Percentiles rank a stretch among this genome's conserved stretches.
Evolutionary conservation across 129 eudicot species (phyloP).

Genomic region (Arctium lappa): DNA sequence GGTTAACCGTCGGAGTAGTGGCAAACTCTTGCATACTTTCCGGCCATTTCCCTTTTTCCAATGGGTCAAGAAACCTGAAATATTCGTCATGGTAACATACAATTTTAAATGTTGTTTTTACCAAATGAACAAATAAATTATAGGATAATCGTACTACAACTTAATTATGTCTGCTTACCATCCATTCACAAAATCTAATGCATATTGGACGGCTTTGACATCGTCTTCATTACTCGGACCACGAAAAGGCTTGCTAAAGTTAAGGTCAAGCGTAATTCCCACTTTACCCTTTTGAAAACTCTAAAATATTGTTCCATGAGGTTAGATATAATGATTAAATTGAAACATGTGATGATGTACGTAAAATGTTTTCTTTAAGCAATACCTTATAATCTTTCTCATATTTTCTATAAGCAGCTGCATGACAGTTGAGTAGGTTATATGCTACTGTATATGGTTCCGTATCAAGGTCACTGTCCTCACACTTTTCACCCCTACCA

Average conservation of each 20-base stretch:
- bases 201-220: constrained; percentile 17
- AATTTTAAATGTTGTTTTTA: neutral
- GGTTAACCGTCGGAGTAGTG: constrained; percentile 17
- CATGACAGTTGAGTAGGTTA: constrained; percentile 48
- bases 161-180: constrained; percentile 13
- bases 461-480: constrained; percentile 21
- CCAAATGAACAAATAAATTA: neutral
- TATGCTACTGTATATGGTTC: constrained; percentile 47
- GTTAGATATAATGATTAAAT: neutral
- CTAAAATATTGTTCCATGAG: neutral
- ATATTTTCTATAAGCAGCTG: constrained; percentile 29
- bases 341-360: neutral
- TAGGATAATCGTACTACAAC: neutral
- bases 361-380: neutral
- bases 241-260: constrained; percentile 14
- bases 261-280: constrained; percentile 28
- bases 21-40: constrained; percentile 27
- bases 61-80: constrained; percentile 52
- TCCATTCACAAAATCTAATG: constrained; percentile 31
- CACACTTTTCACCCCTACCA: constrained; percentile 27
- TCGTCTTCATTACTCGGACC: neutral
- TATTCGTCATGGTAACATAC: neutral
- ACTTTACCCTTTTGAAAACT: constrained; percentile 26
- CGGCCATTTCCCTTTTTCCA: constrained; percentile 50
- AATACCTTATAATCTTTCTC: constrained; percentile 18